Percentiles rank a stretch among this genome's conserved stretches.
Conservation (phyloP, 192 early-diverging fungal species). For the Coemansia asiatica region DNA sequence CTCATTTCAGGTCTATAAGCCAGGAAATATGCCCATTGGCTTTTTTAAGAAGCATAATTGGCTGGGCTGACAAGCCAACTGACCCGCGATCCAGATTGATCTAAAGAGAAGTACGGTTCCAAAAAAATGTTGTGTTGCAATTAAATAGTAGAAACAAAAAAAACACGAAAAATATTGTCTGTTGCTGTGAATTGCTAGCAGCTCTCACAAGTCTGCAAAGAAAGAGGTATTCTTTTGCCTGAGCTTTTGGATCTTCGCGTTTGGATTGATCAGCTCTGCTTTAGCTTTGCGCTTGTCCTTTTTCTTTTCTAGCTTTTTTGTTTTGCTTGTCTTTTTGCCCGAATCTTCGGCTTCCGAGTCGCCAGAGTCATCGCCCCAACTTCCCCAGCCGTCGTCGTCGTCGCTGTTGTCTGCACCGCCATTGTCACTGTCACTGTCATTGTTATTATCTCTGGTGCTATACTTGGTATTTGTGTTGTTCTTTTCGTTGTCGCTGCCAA, state of each 20-base stretch:
- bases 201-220: constrained; percentile 35
- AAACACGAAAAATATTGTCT: too few relatives aligned
- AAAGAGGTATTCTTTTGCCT: constrained; percentile 19
- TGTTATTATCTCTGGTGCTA: too few relatives aligned
- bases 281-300: constrained; percentile 30
- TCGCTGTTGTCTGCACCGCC: neutral
- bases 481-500: neutral
- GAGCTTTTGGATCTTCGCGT: neutral
- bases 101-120: too few relatives aligned
- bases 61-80: too few relatives aligned
- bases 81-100: too few relatives aligned
- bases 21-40: too few relatives aligned
- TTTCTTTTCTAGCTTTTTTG: constrained; percentile 16
- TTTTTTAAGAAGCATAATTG: too few relatives aligned
- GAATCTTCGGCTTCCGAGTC: constrained; percentile 4
- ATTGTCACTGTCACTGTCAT: neutral
- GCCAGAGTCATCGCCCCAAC: constrained; percentile 35
- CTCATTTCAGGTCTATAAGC: too few relatives aligned
- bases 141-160: too few relatives aligned
- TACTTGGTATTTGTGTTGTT: too few relatives aligned
- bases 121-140: neutral
- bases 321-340: constrained; percentile 17
- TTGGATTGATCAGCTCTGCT: constrained; percentile 14
- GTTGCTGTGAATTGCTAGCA: too few relatives aligned
- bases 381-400: constrained; percentile 33